phyloP scores from a whole-genome alignment of 768 basidiomycete species.

The Boletus vinaceobasis region DNA sequence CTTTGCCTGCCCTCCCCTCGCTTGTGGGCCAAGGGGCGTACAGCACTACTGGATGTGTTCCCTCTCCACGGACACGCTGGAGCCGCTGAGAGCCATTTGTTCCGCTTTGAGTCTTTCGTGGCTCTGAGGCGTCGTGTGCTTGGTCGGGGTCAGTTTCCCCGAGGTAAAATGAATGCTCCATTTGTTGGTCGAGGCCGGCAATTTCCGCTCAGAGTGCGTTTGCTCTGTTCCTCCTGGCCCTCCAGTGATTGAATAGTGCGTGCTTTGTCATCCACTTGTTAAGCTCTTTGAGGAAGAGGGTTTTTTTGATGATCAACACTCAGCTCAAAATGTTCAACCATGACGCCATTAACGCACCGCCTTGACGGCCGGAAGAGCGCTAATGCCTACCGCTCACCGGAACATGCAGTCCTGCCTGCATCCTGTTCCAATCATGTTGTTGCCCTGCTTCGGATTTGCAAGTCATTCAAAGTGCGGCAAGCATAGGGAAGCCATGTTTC shows the following conservation, averaged over 20 bases:
- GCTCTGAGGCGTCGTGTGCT: constrained; percentile 10
- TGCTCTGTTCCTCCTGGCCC: constrained; percentile 4
- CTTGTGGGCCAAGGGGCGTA: constrained; percentile 28
- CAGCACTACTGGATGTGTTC: constrained; percentile 11
- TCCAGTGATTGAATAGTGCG: constrained; percentile 10
- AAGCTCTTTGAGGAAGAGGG: constrained; percentile 30
- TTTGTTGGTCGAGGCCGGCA: constrained; percentile 17
- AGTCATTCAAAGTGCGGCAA: constrained; percentile 26
- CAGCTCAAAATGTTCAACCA: constrained; percentile 17
- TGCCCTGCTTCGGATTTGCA: constrained; percentile 34
- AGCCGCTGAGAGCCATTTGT: constrained; percentile 12
- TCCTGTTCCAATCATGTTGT: constrained; percentile 29
- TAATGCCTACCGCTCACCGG: constrained; percentile 25
- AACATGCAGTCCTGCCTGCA: constrained; percentile 30
- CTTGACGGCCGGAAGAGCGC: constrained; percentile 27
- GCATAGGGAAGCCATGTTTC: constrained; percentile 29
- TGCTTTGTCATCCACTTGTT: constrained; percentile 22
- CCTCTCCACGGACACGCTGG: constrained; percentile 30
- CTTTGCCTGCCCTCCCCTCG: constrained; percentile 29
- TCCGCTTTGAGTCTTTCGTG: constrained; percentile 13
- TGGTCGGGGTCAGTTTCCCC: constrained; percentile 4
- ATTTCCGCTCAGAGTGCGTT: constrained; percentile 24
- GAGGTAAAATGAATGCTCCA: constrained; percentile 17
- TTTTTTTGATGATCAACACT: constrained; percentile 28
- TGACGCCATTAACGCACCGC: constrained; percentile 29